A percentile compares a stretch with the other conserved stretches of the same genome.
These are phyloP conservation scores for Trichoderma asperellum DNA, from an alignment of 2,329 filamentous ascomycete species.

Conservation along the genomic window DNA sequence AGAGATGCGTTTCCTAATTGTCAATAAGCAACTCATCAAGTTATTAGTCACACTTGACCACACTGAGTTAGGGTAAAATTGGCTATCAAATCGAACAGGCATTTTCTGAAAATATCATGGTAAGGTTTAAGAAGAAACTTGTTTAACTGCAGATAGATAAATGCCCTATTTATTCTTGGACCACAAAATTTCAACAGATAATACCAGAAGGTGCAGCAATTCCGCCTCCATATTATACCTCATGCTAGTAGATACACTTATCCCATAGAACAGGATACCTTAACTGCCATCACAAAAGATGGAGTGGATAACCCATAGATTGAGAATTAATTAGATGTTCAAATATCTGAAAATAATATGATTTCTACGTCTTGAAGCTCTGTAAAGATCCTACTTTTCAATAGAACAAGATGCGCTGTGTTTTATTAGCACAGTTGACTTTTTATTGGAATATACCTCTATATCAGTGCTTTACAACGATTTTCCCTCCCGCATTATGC, in stretches of 20 bases:
- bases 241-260: no score
- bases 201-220: no score
- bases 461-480: constrained; percentile 36
- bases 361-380: background rate
- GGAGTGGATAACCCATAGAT: background rate
- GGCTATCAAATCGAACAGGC: background rate
- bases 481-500: constrained; percentile 42
- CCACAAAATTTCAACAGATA: no score
- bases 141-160: background rate
- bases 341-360: background rate
- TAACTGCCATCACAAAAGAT: background rate
- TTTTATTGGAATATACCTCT: background rate
- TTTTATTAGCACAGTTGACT: background rate
- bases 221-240: no score
- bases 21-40: background rate
- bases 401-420: background rate
- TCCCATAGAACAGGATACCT: no score
- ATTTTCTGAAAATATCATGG: background rate
- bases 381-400: background rate
- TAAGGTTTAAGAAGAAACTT: background rate
- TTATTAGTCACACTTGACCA: no score
- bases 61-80: background rate
- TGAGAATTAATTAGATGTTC: background rate
- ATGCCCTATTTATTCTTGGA: background rate
- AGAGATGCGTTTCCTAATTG: no score